These are phyloP conservation scores for Saccharomycopsis malanga DNA, from an alignment of 805 yeast species.

Conservation along the genomic window DNA sequence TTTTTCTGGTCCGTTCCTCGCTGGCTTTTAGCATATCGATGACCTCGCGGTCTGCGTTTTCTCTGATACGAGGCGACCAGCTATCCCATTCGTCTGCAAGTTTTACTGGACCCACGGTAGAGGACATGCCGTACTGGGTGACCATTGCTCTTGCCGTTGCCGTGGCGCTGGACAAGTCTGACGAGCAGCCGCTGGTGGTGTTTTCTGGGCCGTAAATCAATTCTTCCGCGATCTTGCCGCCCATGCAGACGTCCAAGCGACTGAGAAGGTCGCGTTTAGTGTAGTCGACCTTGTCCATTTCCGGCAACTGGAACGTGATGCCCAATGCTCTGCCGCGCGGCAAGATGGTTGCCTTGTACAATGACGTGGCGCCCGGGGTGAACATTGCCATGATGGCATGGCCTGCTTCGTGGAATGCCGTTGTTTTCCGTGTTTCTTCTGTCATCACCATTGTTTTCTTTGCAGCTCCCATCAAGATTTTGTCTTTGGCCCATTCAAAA, in stretches of 20 bases:
- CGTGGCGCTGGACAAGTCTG: constrained; percentile 87
- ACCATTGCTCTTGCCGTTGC: constrained; percentile 95
- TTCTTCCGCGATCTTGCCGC: constrained; percentile 97
- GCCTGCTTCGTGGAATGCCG: constrained; percentile 99
- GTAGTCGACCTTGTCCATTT: constrained; percentile 94
- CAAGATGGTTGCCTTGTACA: constrained; percentile 92
- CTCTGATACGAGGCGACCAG: constrained; percentile 87
- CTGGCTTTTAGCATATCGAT: constrained; percentile 65
- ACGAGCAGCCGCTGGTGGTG: constrained; percentile 92
- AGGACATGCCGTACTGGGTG: constrained; percentile 94
- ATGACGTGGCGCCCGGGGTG: constrained; percentile 88
- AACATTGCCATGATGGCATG: constrained; percentile 97
- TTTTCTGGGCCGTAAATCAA: constrained; percentile 83
- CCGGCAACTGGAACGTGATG: constrained; percentile 94
- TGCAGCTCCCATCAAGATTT: constrained; percentile 96
- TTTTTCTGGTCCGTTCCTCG: constrained; percentile 68
- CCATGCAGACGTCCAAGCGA: constrained; percentile 95
- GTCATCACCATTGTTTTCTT: constrained; percentile 96
- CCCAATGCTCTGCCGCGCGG: constrained; percentile 98
- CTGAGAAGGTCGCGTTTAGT: constrained; percentile 87
- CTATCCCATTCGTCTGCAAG: constrained; percentile 87
- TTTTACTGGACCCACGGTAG: constrained; percentile 84
- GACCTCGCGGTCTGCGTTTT: constrained; percentile 90
- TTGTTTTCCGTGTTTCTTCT: constrained; percentile 85
- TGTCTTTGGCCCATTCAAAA: constrained; percentile 99